Evolutionary conservation across 441 rosid species (phyloP).

Genomic region (Aquilaria agallochum): DNA sequence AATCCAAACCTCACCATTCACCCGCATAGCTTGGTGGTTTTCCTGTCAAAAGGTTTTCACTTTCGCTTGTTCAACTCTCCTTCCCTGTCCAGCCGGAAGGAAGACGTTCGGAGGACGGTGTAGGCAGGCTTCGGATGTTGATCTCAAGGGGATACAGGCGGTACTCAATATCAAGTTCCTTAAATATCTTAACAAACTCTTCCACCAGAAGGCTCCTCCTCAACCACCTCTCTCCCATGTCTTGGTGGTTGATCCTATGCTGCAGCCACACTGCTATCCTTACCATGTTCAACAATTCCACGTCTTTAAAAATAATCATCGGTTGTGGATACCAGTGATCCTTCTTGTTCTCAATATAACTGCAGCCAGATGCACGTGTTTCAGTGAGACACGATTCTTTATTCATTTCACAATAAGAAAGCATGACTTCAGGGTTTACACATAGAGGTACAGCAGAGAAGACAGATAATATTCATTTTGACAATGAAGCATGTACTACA

Average conservation of each 20-base stretch:
- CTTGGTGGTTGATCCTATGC: conserved; percentile 60
- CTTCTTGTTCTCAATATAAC: conserved; percentile 47
- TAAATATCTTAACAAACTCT: conserved; percentile 54
- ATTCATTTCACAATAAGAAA: background rate
- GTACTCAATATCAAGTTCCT: conserved; percentile 50
- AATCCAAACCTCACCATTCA: too few species aligned
- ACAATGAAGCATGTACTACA: conserved; percentile 1
- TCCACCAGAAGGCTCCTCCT: conserved; percentile 54
- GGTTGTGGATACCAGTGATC: conserved; percentile 54
- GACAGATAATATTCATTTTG: background rate
- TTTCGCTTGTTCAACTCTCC: conserved; percentile 16
- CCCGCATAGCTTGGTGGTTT: too few species aligned
- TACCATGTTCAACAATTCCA: conserved; percentile 48
- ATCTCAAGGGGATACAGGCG: conserved; percentile 52
- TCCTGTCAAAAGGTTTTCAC: background rate
- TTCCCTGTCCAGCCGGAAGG: conserved; percentile 39
- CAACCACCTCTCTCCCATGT: conserved; percentile 51
- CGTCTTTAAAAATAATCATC: conserved; percentile 44
- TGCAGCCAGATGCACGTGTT: conserved; percentile 11
- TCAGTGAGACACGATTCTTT: conserved; percentile 1
- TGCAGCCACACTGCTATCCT: conserved; percentile 52
- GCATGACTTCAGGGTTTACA: background rate
- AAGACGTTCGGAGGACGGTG: conserved; percentile 37
- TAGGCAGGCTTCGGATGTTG: conserved; percentile 39
- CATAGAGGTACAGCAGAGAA: background rate